Base-by-base conservation (phyloP, 805 yeast species). In the Candida pseudoglaebosa region DNA sequence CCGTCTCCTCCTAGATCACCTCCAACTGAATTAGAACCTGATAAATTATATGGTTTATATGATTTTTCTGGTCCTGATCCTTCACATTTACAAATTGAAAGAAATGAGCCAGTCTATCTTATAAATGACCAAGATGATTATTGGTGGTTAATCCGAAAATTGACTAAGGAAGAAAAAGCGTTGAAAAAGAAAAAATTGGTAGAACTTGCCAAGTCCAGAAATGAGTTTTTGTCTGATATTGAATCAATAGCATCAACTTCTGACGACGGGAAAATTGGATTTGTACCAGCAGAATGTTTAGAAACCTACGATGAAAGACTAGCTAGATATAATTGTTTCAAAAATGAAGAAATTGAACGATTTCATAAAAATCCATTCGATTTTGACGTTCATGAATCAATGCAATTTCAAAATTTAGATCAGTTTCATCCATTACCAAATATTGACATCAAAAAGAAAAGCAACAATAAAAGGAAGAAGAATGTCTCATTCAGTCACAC, bases 241-340 rank as follows among this genome's bases (percentile, higher is more conserved):
- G 46, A 40, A 14, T 13, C 32, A 34, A 35, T 4, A 34, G 47
- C 18, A 63, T 33, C 30, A 42, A 5, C n/a, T 20, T 64, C 56
- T n/a, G 73, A 67, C 69, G 84, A 80, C 55, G 81, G 81, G 2
- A 74, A 80, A 48, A 80, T 91, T 38, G 99, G 99, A 1, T 93
- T 90, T 67, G 95, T 95, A 2, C 99, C 99, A 1, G 98, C 97
- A 1, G 99, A 93, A 58, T 79, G 93, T 41, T 65, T 93, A 26
- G 99, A 93, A 60, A 87, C 96, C 0, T 89, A 86, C 44, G 84
- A 80, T 34, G 99, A 93, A 61, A 70, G 98, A 42, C 63, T 93
- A 38, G 99, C 99, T 0, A 71, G 98, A 40, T 68, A 90, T 29
- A 93, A 93, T 57, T 86, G 96, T 61, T 87, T 91, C 78, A 82